Percentiles rank a stretch among this genome's conserved stretches.
Evolutionary conservation across 2,329 filamentous ascomycete genomes (phyloP).

Genomic region (Periconia sp.): DNA sequence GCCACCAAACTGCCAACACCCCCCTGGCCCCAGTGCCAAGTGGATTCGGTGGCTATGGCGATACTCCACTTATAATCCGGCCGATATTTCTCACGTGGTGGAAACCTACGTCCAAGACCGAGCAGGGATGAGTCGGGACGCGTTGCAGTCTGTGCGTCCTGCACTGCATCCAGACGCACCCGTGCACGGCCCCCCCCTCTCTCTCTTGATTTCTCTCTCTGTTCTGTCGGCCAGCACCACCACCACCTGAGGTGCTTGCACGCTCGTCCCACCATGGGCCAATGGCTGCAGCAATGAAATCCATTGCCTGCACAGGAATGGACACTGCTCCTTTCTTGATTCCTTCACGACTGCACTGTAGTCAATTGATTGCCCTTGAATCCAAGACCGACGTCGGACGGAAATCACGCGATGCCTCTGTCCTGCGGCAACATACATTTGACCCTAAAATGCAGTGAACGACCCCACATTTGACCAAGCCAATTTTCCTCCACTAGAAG

Average conservation of each 20-base stretch:
- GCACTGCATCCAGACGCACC: too few species aligned
- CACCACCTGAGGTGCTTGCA: too few species aligned
- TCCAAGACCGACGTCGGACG: constrained; percentile 12
- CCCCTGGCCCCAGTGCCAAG: not conserved
- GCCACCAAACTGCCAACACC: too few species aligned
- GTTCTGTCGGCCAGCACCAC: too few species aligned
- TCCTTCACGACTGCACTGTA: constrained; percentile 20
- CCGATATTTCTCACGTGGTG: constrained; percentile 6
- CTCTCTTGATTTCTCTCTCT: too few species aligned
- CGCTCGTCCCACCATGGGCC: too few species aligned
- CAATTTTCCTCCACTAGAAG: constrained; percentile 23
- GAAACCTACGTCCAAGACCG: too few species aligned
- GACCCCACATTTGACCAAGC: not conserved
- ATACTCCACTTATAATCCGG: not conserved
- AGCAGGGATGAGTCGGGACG: too few species aligned
- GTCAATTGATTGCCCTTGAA: constrained; percentile 18
- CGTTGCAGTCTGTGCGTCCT: too few species aligned
- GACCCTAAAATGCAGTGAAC: constrained; percentile 1
- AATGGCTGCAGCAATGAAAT: too few species aligned
- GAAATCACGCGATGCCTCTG: constrained; percentile 6
- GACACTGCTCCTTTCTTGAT: too few species aligned
- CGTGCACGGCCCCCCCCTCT: constrained; percentile 3
- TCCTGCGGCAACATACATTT: not conserved
- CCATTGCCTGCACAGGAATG: too few species aligned
- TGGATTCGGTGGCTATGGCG: not conserved